A percentile compares a stretch with the other conserved stretches of the same genome.
These are phyloP conservation scores for Termitomyces eurrhizus DNA, from an alignment of 768 basidiomycete genomes.

Conservation along the genomic window DNA sequence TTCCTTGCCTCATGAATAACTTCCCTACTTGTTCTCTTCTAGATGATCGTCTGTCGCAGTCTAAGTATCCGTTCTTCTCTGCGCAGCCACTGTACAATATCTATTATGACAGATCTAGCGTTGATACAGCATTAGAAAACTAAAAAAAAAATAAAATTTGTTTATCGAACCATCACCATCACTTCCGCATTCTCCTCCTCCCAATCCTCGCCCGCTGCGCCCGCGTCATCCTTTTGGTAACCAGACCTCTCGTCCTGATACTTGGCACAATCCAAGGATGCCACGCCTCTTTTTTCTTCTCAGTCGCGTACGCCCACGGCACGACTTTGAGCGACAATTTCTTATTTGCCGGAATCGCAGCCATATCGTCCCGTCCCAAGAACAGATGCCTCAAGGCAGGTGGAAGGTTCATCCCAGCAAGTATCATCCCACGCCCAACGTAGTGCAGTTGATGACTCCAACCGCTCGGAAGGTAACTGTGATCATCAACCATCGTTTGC, in stretches of 20 bases:
- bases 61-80: not conserved
- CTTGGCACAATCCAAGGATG: slow-evolving; percentile 13
- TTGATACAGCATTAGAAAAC: not conserved
- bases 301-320: slow-evolving; percentile 13
- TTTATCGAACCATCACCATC: not conserved
- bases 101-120: not conserved
- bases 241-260: slow-evolving; percentile 11
- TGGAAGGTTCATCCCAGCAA: slow-evolving; percentile 17
- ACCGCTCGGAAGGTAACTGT: not conserved
- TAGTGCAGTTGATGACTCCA: slow-evolving; percentile 16
- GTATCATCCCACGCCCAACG: slow-evolving; percentile 15
- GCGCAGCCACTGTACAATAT: not conserved
- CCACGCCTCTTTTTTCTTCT: not conserved
- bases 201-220: not conserved
- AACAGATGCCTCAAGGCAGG: slow-evolving; percentile 18
- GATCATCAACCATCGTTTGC: not conserved
- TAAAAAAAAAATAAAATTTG: not conserved
- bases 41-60: not conserved
- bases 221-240: not conserved
- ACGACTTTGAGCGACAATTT: slow-evolving; percentile 6
- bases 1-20: not conserved
- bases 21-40: not conserved
- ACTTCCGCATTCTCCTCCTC: not conserved
- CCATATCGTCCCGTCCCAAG: slow-evolving; percentile 13
- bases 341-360: slow-evolving; percentile 1